These are phyloP conservation scores for Fusarium paranaense DNA, from an alignment of 2,329 filamentous ascomycete genomes.

Conservation along the genomic window DNA sequence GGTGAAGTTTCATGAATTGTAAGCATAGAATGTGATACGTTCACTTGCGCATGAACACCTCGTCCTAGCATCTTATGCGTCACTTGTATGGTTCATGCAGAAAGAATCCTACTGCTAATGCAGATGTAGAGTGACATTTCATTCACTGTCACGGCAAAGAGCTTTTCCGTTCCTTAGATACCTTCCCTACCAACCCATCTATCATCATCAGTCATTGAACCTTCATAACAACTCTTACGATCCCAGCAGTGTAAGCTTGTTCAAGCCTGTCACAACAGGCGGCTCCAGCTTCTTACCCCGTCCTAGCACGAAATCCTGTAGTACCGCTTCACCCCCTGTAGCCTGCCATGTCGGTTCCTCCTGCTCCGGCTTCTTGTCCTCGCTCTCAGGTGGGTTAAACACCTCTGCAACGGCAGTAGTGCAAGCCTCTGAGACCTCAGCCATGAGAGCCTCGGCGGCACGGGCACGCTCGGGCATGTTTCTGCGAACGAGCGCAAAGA, in stretches of 20 bases:
- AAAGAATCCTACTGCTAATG: not conserved
- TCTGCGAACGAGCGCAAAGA: constrained; percentile 81
- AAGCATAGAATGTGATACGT: not conserved
- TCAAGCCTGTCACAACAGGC: constrained; percentile 61
- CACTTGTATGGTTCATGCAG: not conserved
- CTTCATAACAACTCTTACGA: constrained; percentile 42
- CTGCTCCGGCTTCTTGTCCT: constrained; percentile 33
- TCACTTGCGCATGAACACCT: not conserved
- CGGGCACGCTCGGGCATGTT: constrained; percentile 89
- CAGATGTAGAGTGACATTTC: not conserved
- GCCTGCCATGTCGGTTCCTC: constrained; percentile 48
- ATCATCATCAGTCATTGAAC: constrained; percentile 6
- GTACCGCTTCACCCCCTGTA: constrained; percentile 64
- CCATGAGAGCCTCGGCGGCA: constrained; percentile 79
- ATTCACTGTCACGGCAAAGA: not conserved
- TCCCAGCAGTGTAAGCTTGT: constrained; percentile 64
- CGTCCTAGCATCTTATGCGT: not conserved
- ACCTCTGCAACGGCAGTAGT: constrained; percentile 76
- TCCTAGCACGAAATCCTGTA: constrained; percentile 62
- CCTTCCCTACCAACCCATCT: not conserved
- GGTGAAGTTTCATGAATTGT: not conserved
- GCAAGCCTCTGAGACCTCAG: constrained; percentile 80
- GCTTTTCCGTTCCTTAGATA: constrained; percentile 3
- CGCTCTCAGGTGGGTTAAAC: constrained; percentile 56
- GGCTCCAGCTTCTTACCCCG: constrained; percentile 59